Evolutionary conservation across 495 filamentous ascomycete genomes (phyloP).

Genomic region (Parmelia sp.): DNA sequence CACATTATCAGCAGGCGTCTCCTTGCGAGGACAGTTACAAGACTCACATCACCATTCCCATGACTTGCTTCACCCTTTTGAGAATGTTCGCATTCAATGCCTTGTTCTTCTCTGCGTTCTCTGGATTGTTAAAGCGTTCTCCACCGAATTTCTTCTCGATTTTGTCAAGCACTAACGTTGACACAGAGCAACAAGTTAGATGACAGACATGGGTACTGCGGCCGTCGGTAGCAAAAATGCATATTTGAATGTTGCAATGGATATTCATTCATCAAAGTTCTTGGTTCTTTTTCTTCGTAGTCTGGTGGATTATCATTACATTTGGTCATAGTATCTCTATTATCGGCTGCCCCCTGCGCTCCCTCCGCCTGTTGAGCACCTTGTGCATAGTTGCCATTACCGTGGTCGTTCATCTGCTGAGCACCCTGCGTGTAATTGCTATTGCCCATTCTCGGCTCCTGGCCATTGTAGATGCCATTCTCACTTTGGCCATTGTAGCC

Average conservation of each 20-base stretch:
- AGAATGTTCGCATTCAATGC: constrained; percentile 2
- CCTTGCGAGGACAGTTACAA: background rate
- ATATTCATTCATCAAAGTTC: background rate
- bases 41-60: constrained; percentile 2
- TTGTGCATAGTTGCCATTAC: background rate
- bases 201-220: background rate
- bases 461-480: background rate
- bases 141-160: constrained; percentile 8
- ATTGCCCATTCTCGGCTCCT: background rate
- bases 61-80: constrained; percentile 3
- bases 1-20: background rate
- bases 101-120: constrained; percentile 6
- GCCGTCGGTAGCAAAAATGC: background rate
- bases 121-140: constrained; percentile 1
- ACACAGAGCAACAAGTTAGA: background rate
- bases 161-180: constrained; percentile 8
- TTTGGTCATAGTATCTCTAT: background rate
- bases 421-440: background rate
- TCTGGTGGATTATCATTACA: background rate
- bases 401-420: background rate
- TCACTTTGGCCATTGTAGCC: constrained; percentile 1
- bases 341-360: constrained; percentile 1
- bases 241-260: background rate
- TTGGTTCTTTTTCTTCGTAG: background rate
- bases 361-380: background rate